These are phyloP conservation scores for Geotrichum ghanense DNA, from an alignment of 805 yeast genomes.

Conservation along the genomic window DNA sequence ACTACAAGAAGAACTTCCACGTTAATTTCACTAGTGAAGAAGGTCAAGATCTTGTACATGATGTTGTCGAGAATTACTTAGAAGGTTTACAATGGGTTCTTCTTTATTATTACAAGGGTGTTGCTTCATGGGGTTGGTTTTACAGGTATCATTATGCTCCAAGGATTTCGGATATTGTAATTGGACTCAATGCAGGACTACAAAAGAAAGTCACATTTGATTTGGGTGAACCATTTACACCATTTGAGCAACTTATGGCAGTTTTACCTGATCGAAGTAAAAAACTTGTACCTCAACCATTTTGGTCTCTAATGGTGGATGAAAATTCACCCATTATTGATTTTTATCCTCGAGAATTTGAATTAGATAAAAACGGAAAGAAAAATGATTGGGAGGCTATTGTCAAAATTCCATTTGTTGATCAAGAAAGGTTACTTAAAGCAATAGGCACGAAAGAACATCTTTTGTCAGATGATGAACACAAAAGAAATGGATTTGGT, in stretches of 20 bases:
- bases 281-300: slow-evolving; percentile 61
- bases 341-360: slow-evolving; percentile 82
- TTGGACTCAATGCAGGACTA: slow-evolving; percentile 40
- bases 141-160: slow-evolving; percentile 88
- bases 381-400: slow-evolving; percentile 98
- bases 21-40: slow-evolving; percentile 46
- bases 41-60: slow-evolving; percentile 45
- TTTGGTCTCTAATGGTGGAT: slow-evolving; percentile 77
- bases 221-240: slow-evolving; percentile 69
- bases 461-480: slow-evolving; percentile 58
- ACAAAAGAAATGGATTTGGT: slow-evolving; percentile 65
- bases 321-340: slow-evolving; percentile 77
- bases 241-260: slow-evolving; percentile 95
- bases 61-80: slow-evolving; percentile 65
- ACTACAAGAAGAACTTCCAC: slow-evolving; percentile 70
- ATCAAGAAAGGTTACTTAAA: slow-evolving; percentile 57
- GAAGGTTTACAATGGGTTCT: slow-evolving; percentile 98
- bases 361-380: slow-evolving; percentile 85
- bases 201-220: slow-evolving; percentile 52
- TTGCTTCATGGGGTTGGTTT: slow-evolving; percentile 95
- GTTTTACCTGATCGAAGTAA: slow-evolving; percentile 91
- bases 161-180: slow-evolving; percentile 73
- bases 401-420: slow-evolving; percentile 84
- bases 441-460: slow-evolving; percentile 61
- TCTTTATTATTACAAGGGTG: slow-evolving; percentile 79